Conservation (phyloP, 148 eudicot species). For the Suaeda aralocaspica region DNA sequence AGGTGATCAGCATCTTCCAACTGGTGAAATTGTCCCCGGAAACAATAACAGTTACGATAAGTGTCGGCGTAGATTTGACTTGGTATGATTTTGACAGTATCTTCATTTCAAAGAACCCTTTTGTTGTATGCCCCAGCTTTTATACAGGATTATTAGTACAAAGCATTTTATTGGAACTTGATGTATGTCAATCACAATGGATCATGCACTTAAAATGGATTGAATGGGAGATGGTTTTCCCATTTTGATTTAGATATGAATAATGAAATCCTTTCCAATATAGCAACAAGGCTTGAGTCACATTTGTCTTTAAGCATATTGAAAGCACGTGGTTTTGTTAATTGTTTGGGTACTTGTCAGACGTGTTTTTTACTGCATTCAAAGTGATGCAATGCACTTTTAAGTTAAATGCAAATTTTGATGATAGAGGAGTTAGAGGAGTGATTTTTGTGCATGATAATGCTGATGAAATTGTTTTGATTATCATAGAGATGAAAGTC, state of each 20-base stretch:
- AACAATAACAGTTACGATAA: constrained; percentile 82
- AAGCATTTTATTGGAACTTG: too few relatives aligned
- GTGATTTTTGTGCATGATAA: not conserved
- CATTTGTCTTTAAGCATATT: too few relatives aligned
- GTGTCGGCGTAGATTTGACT: constrained; percentile 96
- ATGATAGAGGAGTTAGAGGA: not conserved
- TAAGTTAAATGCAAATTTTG: not conserved
- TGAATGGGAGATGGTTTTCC: too few relatives aligned
- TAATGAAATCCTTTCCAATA: too few relatives aligned
- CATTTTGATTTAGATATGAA: too few relatives aligned
- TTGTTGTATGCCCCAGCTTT: too few relatives aligned
- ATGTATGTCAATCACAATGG: too few relatives aligned
- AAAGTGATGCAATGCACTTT: not conserved
- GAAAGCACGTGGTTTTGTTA: too few relatives aligned
- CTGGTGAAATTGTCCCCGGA: constrained; percentile 71
- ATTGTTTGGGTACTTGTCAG: too few relatives aligned
- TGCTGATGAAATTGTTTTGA: not conserved
- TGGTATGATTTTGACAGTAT: constrained; percentile 41
- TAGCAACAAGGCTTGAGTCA: too few relatives aligned
- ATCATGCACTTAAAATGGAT: too few relatives aligned
- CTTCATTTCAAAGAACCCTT: too few relatives aligned
- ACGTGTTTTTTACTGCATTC: not conserved
- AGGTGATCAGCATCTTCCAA: constrained; percentile 67
- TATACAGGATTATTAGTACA: not conserved
- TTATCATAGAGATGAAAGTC: not conserved